These are phyloP conservation scores for Auxenochlorella pyrenoidosa DNA, from an alignment of 139 green algal genomes.

Conservation along the genomic window DNA sequence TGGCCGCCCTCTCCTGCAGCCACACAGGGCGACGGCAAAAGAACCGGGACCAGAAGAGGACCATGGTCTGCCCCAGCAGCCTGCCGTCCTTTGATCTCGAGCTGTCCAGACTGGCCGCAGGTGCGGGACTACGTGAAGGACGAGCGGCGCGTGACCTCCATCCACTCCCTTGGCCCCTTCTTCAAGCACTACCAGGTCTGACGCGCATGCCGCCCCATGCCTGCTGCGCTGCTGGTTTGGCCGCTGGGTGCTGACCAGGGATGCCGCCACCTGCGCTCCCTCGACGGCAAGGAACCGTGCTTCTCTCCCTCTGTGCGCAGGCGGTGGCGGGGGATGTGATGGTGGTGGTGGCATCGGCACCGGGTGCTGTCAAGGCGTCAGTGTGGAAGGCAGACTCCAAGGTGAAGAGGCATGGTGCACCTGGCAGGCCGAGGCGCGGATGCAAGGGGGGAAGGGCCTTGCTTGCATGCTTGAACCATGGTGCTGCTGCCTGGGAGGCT, in stretches of 20 bases:
- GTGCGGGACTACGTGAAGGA: conserved; percentile 22
- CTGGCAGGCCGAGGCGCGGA: background rate
- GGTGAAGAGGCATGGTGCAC: background rate
- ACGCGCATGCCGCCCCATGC: background rate
- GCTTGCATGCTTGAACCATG: background rate
- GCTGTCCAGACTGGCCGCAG: background rate
- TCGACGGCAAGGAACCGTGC: no score
- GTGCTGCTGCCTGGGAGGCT: background rate
- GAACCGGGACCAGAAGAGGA: no score
- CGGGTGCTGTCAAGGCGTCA: background rate
- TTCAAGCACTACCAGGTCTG: conserved; percentile 1
- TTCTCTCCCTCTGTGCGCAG: background rate
- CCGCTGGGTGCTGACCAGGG: background rate
- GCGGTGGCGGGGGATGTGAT: conserved; percentile 7
- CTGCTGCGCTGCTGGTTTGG: no score
- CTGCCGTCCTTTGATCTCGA: no score
- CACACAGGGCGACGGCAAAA: no score
- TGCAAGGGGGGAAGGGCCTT: background rate
- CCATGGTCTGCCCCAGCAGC: no score
- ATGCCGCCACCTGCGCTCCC: no score
- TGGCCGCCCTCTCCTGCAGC: no score
- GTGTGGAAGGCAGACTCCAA: background rate
- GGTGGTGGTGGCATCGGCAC: conserved; percentile 17
- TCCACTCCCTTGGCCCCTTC: conserved; percentile 15
- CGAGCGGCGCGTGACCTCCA: background rate